Evolutionary conservation across 208 protist species (phyloP).

Genomic region (Trypanosoma mega): DNA sequence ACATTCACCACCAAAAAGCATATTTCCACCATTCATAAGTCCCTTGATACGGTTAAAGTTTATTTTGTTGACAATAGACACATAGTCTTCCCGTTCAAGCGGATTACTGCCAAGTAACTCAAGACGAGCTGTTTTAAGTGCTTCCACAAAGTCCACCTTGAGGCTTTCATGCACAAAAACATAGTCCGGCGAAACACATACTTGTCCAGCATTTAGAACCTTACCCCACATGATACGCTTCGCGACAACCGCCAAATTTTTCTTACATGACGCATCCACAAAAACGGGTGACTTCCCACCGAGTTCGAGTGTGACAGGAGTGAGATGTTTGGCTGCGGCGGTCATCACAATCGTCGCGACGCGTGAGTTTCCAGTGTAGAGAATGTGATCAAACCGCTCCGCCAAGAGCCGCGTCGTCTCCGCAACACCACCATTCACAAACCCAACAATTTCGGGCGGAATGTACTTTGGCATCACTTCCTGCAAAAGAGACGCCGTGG

Average conservation of each 20-base stretch:
- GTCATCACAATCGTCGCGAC: slow-evolving; percentile 80
- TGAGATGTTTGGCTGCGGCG: slow-evolving; percentile 85
- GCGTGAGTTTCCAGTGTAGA: slow-evolving; percentile 85
- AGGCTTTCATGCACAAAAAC: slow-evolving; percentile 67
- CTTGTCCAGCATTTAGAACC: slow-evolving; percentile 84
- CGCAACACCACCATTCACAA: slow-evolving; percentile 63
- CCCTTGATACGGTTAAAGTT: slow-evolving; percentile 48
- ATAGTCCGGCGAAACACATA: slow-evolving; percentile 92
- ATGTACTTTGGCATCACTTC: slow-evolving; percentile 75
- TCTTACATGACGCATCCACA: slow-evolving; percentile 52
- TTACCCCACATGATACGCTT: slow-evolving; percentile 72
- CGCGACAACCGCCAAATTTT: slow-evolving; percentile 55
- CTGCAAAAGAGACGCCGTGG: slow-evolving; percentile 43
- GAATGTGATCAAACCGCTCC: slow-evolving; percentile 89
- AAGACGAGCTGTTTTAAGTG: slow-evolving; percentile 25
- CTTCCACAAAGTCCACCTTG: slow-evolving; percentile 45
- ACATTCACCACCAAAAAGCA: slow-evolving; percentile 72
- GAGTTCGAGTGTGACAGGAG: slow-evolving; percentile 92
- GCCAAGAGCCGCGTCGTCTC: slow-evolving; percentile 73
- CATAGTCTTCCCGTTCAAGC: slow-evolving; percentile 21
- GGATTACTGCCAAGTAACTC: slow-evolving; percentile 26
- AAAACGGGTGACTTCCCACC: slow-evolving; percentile 94
- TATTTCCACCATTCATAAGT: slow-evolving; percentile 46
- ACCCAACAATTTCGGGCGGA: slow-evolving; percentile 32
- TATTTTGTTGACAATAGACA: slow-evolving; percentile 38